Conservation (phyloP, 225 moss, liverwort and hornwort species). For the Antitrichia curtipendula region DNA sequence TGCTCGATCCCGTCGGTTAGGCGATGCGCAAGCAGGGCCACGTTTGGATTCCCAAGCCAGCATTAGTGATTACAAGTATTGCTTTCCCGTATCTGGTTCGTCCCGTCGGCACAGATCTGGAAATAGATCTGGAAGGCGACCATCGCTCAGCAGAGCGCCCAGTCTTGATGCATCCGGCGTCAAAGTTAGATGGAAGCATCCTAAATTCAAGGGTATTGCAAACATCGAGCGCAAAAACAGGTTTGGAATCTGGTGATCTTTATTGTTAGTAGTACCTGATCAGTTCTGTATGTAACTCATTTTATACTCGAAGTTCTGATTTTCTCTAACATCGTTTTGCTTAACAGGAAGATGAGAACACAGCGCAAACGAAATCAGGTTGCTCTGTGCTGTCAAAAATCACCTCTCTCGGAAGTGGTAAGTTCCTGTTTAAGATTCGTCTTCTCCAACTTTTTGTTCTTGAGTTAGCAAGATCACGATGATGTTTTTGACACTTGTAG, state of each 20-base stretch:
- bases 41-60: not conserved
- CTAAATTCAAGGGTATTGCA: slow-evolving; percentile 20
- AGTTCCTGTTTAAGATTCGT: not conserved
- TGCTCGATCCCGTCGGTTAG: slow-evolving; percentile 6
- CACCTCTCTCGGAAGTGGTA: slow-evolving; percentile 24
- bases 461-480: not conserved
- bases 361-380: slow-evolving; percentile 25
- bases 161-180: slow-evolving; percentile 23
- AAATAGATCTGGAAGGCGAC: slow-evolving; percentile 13
- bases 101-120: slow-evolving; percentile 13
- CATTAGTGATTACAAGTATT: slow-evolving; percentile 1
- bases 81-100: slow-evolving; percentile 15
- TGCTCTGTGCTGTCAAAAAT: slow-evolving; percentile 53
- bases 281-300: not conserved
- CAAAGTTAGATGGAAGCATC: slow-evolving; percentile 30
- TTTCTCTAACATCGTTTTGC: not conserved
- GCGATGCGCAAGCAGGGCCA: not conserved
- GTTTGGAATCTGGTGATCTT: slow-evolving; percentile 7
- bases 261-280: not conserved
- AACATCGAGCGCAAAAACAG: slow-evolving; percentile 30
- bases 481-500: not conserved
- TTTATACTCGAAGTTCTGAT: not conserved
- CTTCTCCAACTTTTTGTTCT: not conserved
- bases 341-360: slow-evolving; percentile 42
- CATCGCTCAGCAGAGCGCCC: slow-evolving; percentile 14